A percentile compares a stretch with the other conserved stretches of the same genome.
Evolutionary conservation across 805 yeast species (phyloP).

Genomic region (Suhomyces emberorum): DNA sequence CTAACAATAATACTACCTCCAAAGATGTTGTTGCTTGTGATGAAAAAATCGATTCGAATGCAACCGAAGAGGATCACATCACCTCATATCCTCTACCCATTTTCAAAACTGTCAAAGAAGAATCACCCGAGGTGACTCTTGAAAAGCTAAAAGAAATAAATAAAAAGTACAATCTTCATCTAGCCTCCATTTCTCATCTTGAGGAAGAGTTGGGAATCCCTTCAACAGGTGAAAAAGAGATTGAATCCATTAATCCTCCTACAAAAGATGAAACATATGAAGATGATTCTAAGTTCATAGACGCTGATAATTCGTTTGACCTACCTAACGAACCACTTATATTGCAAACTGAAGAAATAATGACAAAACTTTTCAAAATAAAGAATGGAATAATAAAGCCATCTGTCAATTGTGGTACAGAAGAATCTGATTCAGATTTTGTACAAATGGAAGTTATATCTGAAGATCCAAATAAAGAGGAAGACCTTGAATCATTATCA

Average conservation of each 20-base stretch:
- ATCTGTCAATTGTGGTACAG: too few species aligned
- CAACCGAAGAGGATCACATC: constrained; percentile 5
- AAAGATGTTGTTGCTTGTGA: neutral
- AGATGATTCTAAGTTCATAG: neutral
- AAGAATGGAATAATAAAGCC: neutral
- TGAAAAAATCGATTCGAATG: neutral
- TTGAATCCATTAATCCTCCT: too few species aligned
- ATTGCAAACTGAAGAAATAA: neutral
- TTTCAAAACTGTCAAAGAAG: constrained; percentile 25
- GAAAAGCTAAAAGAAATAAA: constrained; percentile 22
- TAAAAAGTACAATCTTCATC: constrained; percentile 20
- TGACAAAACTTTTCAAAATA: neutral
- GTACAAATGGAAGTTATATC: neutral
- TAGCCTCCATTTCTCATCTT: constrained; percentile 18
- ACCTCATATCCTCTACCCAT: constrained; percentile 18
- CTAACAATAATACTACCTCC: neutral
- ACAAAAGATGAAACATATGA: too few species aligned
- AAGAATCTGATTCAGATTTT: too few species aligned
- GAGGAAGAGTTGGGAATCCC: constrained; percentile 14
- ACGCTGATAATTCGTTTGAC: neutral
- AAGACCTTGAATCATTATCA: too few species aligned
- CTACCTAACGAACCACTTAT: neutral
- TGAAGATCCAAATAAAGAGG: too few species aligned
- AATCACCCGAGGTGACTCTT: constrained; percentile 22
- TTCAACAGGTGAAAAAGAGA: constrained; percentile 4